phyloP scores from a whole-genome alignment of 2,329 filamentous ascomycete species.

The Penicillium corylophilum region DNA sequence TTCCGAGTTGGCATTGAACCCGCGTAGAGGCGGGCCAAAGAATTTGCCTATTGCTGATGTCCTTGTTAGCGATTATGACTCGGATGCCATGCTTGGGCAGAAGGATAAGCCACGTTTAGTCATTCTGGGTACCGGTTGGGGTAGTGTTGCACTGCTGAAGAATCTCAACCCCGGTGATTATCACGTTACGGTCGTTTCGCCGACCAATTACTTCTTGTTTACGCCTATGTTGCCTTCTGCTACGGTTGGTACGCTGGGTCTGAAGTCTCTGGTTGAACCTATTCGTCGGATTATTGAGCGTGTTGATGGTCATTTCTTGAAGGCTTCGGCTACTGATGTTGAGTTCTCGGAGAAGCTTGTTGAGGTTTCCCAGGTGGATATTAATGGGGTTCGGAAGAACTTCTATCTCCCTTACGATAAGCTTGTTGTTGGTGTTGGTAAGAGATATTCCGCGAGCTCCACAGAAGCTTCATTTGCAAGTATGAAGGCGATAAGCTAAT shows the following conservation, averaged over 20 bases:
- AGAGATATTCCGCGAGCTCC: background rate
- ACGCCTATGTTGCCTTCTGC: slow-evolving; percentile 97
- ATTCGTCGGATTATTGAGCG: slow-evolving; percentile 78
- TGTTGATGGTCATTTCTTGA: slow-evolving; percentile 84
- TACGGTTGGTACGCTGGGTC: slow-evolving; percentile 89
- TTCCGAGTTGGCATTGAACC: slow-evolving; percentile 78
- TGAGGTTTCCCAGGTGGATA: slow-evolving; percentile 74
- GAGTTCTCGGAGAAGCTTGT: slow-evolving; percentile 90
- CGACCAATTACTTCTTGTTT: slow-evolving; percentile 95
- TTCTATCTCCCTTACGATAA: slow-evolving; percentile 99
- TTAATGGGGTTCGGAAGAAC: slow-evolving; percentile 67
- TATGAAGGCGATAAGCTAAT: slow-evolving; percentile 1
- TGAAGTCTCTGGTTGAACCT: slow-evolving; percentile 88
- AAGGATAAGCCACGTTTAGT: slow-evolving; percentile 92
- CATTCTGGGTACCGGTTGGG: slow-evolving; percentile 92
- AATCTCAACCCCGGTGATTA: slow-evolving; percentile 87
- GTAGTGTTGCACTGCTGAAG: slow-evolving; percentile 87
- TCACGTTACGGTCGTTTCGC: slow-evolving; percentile 91
- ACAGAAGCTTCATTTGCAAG: background rate
- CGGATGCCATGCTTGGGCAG: slow-evolving; percentile 63
- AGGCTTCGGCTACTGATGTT: slow-evolving; percentile 81
- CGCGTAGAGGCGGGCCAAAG: slow-evolving; percentile 83
- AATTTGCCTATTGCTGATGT: slow-evolving; percentile 89
- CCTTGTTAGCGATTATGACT: slow-evolving; percentile 85
- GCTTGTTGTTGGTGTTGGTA: slow-evolving; percentile 81